phyloP scores from a whole-genome alignment of 495 filamentous ascomycete species.

The Penicillium canariense region DNA sequence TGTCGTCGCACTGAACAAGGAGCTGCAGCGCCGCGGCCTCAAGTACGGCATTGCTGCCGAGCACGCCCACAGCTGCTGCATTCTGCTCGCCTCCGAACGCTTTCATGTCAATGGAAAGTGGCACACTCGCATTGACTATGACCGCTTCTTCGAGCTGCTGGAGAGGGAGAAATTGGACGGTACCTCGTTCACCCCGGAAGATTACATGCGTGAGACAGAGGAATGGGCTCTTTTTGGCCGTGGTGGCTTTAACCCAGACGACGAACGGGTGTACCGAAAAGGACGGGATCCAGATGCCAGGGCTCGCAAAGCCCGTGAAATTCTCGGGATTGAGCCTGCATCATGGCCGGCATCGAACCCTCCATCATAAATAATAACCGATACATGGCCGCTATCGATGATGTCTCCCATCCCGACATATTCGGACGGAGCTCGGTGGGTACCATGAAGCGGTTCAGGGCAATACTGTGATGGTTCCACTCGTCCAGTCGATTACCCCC shows the following conservation, averaged over 20 bases:
- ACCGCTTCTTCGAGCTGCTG: slow-evolving; percentile 79
- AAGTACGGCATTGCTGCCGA: slow-evolving; percentile 90
- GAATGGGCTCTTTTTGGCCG: slow-evolving; percentile 95
- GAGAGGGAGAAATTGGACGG: slow-evolving; percentile 60
- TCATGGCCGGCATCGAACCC: too few species aligned
- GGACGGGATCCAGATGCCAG: slow-evolving; percentile 44
- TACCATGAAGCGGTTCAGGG: too few species aligned
- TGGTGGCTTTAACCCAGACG: slow-evolving; percentile 89
- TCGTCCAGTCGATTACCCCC: too few species aligned
- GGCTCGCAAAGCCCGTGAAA: slow-evolving; percentile 3
- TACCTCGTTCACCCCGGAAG: slow-evolving; percentile 73
- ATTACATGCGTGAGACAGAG: slow-evolving; percentile 84
- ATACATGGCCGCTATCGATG: too few species aligned
- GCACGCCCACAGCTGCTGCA: slow-evolving; percentile 91
- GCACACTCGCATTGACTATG: slow-evolving; percentile 90
- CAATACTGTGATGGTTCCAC: too few species aligned
- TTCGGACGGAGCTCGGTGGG: too few species aligned
- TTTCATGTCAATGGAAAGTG: slow-evolving; percentile 75
- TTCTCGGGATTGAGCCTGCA: neutral
- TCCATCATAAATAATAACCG: too few species aligned
- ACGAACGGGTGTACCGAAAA: slow-evolving; percentile 80
- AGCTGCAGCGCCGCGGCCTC: slow-evolving; percentile 64
- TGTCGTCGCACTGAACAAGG: slow-evolving; percentile 66
- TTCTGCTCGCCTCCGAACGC: slow-evolving; percentile 73
- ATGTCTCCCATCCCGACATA: too few species aligned